Evolutionary conservation across 768 basidiomycete species (phyloP), one percentile per base, ranked within the genome.

Genomic region (Tylopilus vinaceipallidus): DNA sequence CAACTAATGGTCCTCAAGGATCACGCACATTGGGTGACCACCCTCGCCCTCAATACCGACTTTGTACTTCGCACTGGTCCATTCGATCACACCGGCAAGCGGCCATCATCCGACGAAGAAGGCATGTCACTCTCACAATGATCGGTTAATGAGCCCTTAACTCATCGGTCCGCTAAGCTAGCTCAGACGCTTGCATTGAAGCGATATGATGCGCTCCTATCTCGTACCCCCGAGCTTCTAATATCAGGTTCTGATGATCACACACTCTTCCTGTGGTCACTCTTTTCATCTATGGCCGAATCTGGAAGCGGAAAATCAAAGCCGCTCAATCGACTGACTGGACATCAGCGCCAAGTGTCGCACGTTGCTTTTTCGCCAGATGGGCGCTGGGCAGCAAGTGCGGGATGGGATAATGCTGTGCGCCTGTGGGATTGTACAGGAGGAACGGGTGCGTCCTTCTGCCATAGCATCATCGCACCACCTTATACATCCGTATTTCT

Each of bases 21-120:
- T 54, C 95, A 99, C 60, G 97, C 94, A 0, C 97, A 99, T 62
- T 98, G 95, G 95, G 97, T 99, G 8, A 99, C 95, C 17, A 98
- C 95, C 0, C 81, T 99, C 37, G 85, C 97, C 4, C 76, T 98
- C 47, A 95, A 94, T 68, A 95, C 95, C 10, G 95, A 99, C 65
- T 97, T 95, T 61, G 83, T 95, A 23, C 77, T 97, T 4, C 85
- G 95, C 20, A 98, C 95, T 0, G 95, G 95, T 0, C 94, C 95
- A 0, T 98, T 89, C 59, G 94, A 98, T 65, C 91, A 97, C 58
- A 88, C 78, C 2, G 82, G 80, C 37, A 94, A 89, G 69, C 78
- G 77, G 47, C 88, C 93, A 0, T 70, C 78, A 7, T 86, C 86
- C 6, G 89, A 95, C 47, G 84, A 83, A 65, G 88, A 97, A 73